phyloP scores from a whole-genome alignment of 2,329 filamentous ascomycete genomes.

The Orbilia javanica region DNA sequence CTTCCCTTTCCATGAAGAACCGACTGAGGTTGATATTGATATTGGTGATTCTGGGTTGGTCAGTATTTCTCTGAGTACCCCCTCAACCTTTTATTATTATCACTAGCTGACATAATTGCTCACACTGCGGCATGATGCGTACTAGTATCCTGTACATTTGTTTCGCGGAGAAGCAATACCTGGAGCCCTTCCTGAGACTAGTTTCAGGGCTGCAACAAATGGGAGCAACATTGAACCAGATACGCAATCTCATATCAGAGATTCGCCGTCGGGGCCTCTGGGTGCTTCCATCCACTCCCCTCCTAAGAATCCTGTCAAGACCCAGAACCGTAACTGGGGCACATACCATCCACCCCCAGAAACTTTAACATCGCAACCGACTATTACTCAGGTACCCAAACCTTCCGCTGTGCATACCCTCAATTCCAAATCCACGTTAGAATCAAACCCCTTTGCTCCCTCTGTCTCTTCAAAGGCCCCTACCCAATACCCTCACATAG shows the following conservation, averaged over 20 bases:
- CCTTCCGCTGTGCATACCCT: background rate
- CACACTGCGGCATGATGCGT: background rate
- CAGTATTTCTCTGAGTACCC: background rate
- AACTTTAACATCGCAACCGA: background rate
- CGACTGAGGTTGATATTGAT: conserved; percentile 46
- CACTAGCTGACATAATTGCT: background rate
- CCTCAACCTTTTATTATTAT: background rate
- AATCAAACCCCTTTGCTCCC: background rate
- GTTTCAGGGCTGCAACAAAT: background rate
- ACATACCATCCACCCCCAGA: conserved; percentile 11
- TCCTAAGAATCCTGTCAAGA: conserved; percentile 20
- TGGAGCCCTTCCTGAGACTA: conserved; percentile 9
- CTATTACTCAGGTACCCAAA: background rate
- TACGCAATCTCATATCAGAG: background rate
- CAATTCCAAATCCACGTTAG: background rate
- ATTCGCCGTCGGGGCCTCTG: conserved; percentile 3
- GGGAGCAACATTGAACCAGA: background rate
- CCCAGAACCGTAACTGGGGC: conserved; percentile 52
- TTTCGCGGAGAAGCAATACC: background rate
- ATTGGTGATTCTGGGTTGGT: conserved; percentile 33
- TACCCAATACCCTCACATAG: background rate
- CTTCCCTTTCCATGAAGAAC: conserved; percentile 37
- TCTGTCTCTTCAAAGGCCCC: background rate
- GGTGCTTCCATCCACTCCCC: conserved; percentile 22
- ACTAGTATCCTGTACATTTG: conserved; percentile 21